Conservation (phyloP, 2,329 filamentous ascomycete genomes). For the Albophoma yamanashiensis region DNA sequence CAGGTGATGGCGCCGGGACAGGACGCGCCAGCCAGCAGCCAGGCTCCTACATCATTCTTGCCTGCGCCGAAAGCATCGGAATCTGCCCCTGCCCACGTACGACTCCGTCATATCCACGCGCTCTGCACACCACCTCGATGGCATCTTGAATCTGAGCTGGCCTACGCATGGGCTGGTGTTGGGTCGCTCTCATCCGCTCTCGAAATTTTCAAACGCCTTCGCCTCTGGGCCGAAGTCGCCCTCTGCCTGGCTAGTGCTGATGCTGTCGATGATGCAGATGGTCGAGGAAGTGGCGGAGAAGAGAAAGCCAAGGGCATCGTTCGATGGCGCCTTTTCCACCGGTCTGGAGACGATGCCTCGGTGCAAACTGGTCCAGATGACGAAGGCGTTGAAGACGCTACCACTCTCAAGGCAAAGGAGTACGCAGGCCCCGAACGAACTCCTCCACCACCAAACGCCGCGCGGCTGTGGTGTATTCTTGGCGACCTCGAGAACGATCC, state of each 20-base stretch:
- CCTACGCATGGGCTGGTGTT: constrained; percentile 81
- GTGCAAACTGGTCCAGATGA: constrained; percentile 32
- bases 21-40: constrained; percentile 10
- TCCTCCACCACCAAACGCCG: constrained; percentile 69
- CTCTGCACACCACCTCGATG: constrained; percentile 78
- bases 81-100: constrained; percentile 64
- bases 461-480: constrained; percentile 83
- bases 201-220: constrained; percentile 88
- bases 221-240: constrained; percentile 91
- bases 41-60: constrained; percentile 65
- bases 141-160: constrained; percentile 90
- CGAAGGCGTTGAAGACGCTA: constrained; percentile 42
- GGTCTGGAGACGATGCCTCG: constrained; percentile 29
- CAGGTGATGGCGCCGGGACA: constrained; percentile 28
- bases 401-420: constrained; percentile 40
- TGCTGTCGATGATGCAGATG: constrained; percentile 46
- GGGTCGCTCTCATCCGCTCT: constrained; percentile 83
- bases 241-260: constrained; percentile 65
- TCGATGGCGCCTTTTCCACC: constrained; percentile 67
- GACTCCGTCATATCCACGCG: constrained; percentile 75
- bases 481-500: constrained; percentile 76
- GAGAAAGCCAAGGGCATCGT: constrained; percentile 72
- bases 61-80: constrained; percentile 66
- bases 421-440: constrained; percentile 53
- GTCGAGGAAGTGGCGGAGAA: constrained; percentile 50